A percentile compares a stretch with the other conserved stretches of the same genome.
Conservation (phyloP, 306 rosid genomes). For the apple (Malus domestica) region ASM211411v1 NC_041801.1:6176001-6176500, state of each 20-base stretch:
- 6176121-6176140: no score
- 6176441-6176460: no score
- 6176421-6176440: no score
- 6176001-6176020: no score
- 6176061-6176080: no score
- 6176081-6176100: no score
- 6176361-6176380: neutral
- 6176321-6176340: neutral
- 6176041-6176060: neutral
- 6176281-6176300: accelerated
- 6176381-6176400: neutral
- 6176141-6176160: accelerated
- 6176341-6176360: neutral
- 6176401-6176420: no score
- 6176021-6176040: neutral
- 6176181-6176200: accelerated
- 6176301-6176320: neutral
- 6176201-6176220: no score
- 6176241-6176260: accelerated
- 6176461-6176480: neutral
- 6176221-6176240: no score
- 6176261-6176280: accelerated
- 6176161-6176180: no score
- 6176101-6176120: neutral
- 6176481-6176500: neutral